Conservation (phyloP, 352 stramenopile species). For the Pythium utonaiense region DNA sequence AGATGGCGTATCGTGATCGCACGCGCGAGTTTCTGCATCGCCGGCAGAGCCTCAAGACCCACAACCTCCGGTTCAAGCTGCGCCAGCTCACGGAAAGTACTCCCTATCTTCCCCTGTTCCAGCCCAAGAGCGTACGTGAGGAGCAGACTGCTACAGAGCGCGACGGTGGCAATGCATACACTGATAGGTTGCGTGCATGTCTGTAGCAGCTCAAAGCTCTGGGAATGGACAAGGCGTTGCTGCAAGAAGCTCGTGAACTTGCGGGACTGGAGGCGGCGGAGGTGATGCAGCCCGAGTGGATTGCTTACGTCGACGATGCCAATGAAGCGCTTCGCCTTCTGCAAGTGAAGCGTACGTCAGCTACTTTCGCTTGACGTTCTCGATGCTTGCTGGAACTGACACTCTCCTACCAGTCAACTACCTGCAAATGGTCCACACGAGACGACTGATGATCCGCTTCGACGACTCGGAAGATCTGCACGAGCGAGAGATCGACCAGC, state of each 20-base stretch:
- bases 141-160: too few relatives aligned
- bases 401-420: constrained; percentile 87
- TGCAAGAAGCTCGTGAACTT: constrained; percentile 56
- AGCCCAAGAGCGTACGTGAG: constrained; percentile 45
- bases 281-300: constrained; percentile 51
- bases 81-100: constrained; percentile 36
- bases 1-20: constrained; percentile 65
- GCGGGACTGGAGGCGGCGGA: constrained; percentile 27
- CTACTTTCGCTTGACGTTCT: background rate
- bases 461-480: constrained; percentile 61
- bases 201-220: constrained; percentile 42
- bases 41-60: constrained; percentile 44
- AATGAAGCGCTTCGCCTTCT: constrained; percentile 66
- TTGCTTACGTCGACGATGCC: constrained; percentile 50
- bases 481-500: constrained; percentile 63
- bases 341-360: constrained; percentile 57
- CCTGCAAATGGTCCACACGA: constrained; percentile 70
- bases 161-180: too few relatives aligned
- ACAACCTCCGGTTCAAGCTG: constrained; percentile 58
- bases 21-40: constrained; percentile 43
- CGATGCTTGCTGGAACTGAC: background rate
- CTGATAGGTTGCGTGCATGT: background rate
- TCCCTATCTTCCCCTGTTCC: constrained; percentile 44
- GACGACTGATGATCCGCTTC: constrained; percentile 80
- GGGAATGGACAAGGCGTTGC: constrained; percentile 58